phyloP scores from a whole-genome alignment of 2,329 filamentous ascomycete species.

The Diaporthe humulicola region DNA sequence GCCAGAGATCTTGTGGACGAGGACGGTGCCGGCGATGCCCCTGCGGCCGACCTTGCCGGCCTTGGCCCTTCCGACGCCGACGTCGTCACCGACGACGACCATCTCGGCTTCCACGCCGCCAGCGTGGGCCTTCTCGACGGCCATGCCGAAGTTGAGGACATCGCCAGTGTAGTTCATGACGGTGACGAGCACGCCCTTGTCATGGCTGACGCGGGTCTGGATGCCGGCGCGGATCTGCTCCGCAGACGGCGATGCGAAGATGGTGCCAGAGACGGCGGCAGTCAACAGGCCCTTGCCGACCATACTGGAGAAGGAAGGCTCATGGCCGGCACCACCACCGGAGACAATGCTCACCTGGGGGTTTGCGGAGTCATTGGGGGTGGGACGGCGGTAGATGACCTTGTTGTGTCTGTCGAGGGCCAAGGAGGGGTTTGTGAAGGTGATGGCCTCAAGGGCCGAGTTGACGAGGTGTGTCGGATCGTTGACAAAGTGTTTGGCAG shows the following conservation, averaged over 20 bases:
- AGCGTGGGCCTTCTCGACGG: constrained; percentile 90
- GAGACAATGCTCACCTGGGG: constrained; percentile 85
- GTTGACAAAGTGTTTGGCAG: constrained; percentile 86
- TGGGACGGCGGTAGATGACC: constrained; percentile 81
- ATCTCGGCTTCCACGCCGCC: constrained; percentile 84
- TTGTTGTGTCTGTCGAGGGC: constrained; percentile 85
- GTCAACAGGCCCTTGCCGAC: constrained; percentile 86
- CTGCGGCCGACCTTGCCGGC: constrained; percentile 93
- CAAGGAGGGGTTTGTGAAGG: constrained; percentile 86
- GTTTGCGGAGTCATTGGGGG: constrained; percentile 55
- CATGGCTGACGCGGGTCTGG: constrained; percentile 74
- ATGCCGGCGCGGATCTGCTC: constrained; percentile 87
- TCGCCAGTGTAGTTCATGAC: constrained; percentile 97
- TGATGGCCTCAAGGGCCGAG: constrained; percentile 81
- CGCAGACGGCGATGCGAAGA: constrained; percentile 81
- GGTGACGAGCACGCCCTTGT: constrained; percentile 83
- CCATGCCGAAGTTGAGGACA: constrained; percentile 93
- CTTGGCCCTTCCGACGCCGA: constrained; percentile 84
- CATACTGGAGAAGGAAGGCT: constrained; percentile 88
- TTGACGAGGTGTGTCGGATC: constrained; percentile 84
- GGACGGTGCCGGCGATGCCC: constrained; percentile 90
- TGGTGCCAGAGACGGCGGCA: constrained; percentile 86
- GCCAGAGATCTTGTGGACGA: constrained; percentile 92
- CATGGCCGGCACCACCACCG: constrained; percentile 91
- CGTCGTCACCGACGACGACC: constrained; percentile 93